Conservation (phyloP, 1,284 basidiomycete species). For the Sporisorium exsertum region DNA sequence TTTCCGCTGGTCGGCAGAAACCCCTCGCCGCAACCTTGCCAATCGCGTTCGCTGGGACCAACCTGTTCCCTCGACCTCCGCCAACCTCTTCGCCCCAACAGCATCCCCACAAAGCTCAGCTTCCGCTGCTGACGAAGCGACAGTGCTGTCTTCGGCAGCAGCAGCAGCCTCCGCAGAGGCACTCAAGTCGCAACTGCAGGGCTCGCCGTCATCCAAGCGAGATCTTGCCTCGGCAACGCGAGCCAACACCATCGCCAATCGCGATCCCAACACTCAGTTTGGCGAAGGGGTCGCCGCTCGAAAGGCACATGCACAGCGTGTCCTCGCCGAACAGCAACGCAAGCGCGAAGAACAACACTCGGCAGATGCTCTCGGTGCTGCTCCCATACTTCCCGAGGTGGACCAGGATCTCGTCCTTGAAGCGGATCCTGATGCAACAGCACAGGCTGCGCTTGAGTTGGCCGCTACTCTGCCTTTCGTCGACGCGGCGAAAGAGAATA, state of each 20-base stretch:
- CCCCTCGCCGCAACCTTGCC: conserved; percentile 46
- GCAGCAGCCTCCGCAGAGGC: conserved; percentile 15
- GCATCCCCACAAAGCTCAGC: conserved; percentile 19
- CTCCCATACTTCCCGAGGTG: conserved; percentile 18
- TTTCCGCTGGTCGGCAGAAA: conserved; percentile 62
- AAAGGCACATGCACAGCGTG: conserved; percentile 50
- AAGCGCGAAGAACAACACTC: conserved; percentile 38
- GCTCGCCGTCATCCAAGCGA: conserved; percentile 22
- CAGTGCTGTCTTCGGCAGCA: conserved; percentile 6
- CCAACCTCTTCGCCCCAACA: conserved; percentile 12
- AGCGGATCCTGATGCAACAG: conserved; percentile 23
- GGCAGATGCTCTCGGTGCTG: conserved; percentile 35
- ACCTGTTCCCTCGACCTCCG: conserved; percentile 11
- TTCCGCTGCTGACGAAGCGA: not conserved
- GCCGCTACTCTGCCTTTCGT: conserved; percentile 1
- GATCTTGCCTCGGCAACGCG: conserved; percentile 30
- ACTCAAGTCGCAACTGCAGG: conserved; percentile 20
- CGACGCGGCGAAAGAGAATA: not conserved
- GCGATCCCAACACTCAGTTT: conserved; percentile 43
- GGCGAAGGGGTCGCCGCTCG: conserved; percentile 44
- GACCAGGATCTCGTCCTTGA: conserved; percentile 19
- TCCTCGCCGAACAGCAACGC: conserved; percentile 49
- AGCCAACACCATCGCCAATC: conserved; percentile 42
- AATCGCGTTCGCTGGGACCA: conserved; percentile 59
- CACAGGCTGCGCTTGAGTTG: conserved; percentile 22